These are phyloP conservation scores for Clathrospora elynae DNA, from an alignment of 2,329 filamentous ascomycete species.

Conservation along the genomic window DNA sequence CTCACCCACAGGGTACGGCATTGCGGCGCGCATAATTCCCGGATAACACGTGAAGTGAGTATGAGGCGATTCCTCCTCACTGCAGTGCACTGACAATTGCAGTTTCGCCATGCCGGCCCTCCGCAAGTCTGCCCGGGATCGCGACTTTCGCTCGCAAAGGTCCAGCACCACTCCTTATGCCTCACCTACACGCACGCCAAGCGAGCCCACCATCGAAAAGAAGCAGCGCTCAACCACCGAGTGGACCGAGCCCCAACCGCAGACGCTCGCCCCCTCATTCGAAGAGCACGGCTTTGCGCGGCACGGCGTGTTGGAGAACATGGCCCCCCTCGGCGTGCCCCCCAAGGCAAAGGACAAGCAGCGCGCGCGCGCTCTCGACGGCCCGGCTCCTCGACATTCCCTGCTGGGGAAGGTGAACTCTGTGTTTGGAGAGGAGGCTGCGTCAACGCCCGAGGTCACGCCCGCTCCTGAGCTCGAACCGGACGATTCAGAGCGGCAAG, in stretches of 20 bases:
- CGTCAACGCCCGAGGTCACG: conserved; percentile 55
- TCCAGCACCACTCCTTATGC: conserved; percentile 46
- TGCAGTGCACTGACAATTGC: conserved; percentile 38
- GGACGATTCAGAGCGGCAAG: conserved; percentile 47
- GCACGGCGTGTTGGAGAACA: conserved; percentile 78
- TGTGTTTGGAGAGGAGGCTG: conserved; percentile 48
- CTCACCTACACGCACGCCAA: conserved; percentile 37
- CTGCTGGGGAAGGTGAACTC: conserved; percentile 50
- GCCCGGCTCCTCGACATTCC: conserved; percentile 44
- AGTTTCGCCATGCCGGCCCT: conserved; percentile 48
- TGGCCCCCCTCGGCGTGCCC: conserved; percentile 78
- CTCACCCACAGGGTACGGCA: conserved; percentile 36
- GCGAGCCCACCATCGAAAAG: conserved; percentile 40
- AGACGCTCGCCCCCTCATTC: conserved; percentile 68
- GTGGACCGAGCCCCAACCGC: conserved; percentile 64
- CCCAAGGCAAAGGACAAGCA: conserved; percentile 67
- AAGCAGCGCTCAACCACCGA: conserved; percentile 48
- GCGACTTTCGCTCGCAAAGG: conserved; percentile 31
- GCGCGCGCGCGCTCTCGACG: conserved; percentile 55
- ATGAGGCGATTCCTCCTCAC: conserved; percentile 15
- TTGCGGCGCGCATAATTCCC: conserved; percentile 31
- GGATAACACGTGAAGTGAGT: conserved; percentile 43
- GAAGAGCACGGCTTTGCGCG: conserved; percentile 76
- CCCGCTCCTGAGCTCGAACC: conserved; percentile 48
- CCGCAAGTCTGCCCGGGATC: conserved; percentile 43